Percentiles rank a stretch among this genome's conserved stretches.
phyloP scores from a whole-genome alignment of 306 rosid genomes.

The Castanopsis chinensis region DNA sequence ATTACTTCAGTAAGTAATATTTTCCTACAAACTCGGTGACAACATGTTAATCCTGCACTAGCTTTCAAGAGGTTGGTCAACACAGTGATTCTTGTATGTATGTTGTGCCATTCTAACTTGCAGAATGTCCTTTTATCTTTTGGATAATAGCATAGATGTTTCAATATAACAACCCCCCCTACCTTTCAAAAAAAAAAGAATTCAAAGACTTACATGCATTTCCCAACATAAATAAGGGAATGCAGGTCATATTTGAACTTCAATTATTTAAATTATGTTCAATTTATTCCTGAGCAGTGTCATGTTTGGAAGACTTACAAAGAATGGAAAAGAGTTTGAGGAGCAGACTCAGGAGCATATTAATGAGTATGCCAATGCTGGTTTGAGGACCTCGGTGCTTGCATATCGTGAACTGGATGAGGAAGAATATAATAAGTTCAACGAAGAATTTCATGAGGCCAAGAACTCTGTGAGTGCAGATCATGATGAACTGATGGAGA shows the following conservation, averaged over 20 bases:
- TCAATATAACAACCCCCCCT: too few species aligned
- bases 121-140: not conserved
- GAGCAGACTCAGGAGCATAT: constrained; percentile 68
- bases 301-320: constrained; percentile 88
- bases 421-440: constrained; percentile 63
- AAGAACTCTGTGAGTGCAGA: constrained; percentile 76
- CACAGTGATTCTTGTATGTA: not conserved
- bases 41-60: not conserved
- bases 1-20: constrained; percentile 10
- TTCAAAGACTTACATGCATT: not conserved
- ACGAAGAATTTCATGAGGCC: constrained; percentile 60
- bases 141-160: too few species aligned
- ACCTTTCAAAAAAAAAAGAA: too few species aligned
- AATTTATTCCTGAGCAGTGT: constrained; percentile 53
- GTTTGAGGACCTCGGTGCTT: constrained; percentile 87
- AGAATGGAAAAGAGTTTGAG: constrained; percentile 72
- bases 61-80: not conserved
- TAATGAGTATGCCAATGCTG: constrained; percentile 90
- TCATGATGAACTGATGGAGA: constrained; percentile 70
- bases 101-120: not conserved
- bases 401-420: constrained; percentile 76
- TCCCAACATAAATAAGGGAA: not conserved
- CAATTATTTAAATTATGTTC: constrained; percentile 7
- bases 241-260: not conserved
- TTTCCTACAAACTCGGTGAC: not conserved